A percentile compares a stretch with the other conserved stretches of the same genome.
Evolutionary conservation across 495 filamentous ascomycete species (phyloP).

Genomic region (Penicillium angulare): DNA sequence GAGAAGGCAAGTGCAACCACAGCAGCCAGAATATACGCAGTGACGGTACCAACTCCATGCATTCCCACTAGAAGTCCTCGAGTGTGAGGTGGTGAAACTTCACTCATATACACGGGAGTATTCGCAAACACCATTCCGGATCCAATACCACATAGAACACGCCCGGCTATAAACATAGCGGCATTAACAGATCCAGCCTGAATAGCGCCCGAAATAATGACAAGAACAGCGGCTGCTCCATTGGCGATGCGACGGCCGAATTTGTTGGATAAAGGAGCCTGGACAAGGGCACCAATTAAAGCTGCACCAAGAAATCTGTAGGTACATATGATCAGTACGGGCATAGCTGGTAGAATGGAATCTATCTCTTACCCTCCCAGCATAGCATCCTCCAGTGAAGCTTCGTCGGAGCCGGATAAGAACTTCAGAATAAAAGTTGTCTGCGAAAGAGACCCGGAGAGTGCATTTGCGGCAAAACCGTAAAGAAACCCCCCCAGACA

Average conservation of each 20-base stretch:
- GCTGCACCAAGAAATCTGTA: background rate
- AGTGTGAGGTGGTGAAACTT: conserved; percentile 2
- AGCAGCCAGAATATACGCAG: background rate
- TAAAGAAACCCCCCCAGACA: background rate
- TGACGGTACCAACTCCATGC: conserved; percentile 1
- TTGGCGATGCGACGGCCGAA: background rate
- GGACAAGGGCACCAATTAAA: background rate
- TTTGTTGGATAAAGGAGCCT: background rate
- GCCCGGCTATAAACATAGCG: background rate
- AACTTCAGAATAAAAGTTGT: background rate
- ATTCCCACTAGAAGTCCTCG: conserved; percentile 1
- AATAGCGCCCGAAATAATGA: background rate
- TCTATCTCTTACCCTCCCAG: background rate
- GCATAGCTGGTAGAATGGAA: no score
- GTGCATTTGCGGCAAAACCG: background rate
- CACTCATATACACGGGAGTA: conserved; percentile 5
- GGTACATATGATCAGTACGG: no score
- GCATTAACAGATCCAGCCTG: background rate
- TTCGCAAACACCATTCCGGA: background rate
- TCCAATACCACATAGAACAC: background rate
- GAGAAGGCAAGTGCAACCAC: background rate
- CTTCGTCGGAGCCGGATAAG: background rate
- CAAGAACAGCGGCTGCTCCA: background rate
- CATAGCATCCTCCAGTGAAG: background rate
- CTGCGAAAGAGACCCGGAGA: background rate